Conservation (phyloP, 345 rosid species). For the Psidium guajava region DNA sequence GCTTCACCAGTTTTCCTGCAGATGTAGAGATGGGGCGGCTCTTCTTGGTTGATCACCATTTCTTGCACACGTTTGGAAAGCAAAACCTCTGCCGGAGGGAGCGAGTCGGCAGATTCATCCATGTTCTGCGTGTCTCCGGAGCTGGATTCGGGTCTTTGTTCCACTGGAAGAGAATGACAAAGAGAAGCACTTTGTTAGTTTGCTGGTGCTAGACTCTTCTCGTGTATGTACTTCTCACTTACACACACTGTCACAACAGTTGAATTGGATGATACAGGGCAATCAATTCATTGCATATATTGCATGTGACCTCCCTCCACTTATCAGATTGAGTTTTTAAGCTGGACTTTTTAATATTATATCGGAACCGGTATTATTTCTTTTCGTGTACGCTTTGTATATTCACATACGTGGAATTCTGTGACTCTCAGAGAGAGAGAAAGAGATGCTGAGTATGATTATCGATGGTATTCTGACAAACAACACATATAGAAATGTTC, state of each 20-base stretch:
- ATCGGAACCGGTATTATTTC: too few relatives aligned
- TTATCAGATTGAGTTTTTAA: too few relatives aligned
- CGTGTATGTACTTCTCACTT: background rate
- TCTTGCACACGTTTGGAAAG: conserved; percentile 33
- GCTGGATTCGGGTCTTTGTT: background rate
- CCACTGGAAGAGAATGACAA: background rate
- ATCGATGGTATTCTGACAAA: background rate
- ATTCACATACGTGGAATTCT: background rate
- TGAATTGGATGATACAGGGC: background rate
- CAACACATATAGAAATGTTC: background rate
- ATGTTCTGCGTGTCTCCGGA: conserved; percentile 1
- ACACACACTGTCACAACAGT: background rate
- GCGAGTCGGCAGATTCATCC: conserved; percentile 5
- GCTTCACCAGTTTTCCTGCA: conserved; percentile 13
- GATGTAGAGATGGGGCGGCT: conserved; percentile 12
- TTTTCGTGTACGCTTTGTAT: too few relatives aligned
- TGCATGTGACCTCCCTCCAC: too few relatives aligned
- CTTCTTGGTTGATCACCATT: conserved; percentile 15
- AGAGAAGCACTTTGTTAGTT: background rate
- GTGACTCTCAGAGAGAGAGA: background rate
- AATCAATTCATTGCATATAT: background rate
- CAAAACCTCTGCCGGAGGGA: conserved; percentile 14
- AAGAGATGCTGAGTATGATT: background rate
- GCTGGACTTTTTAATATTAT: too few relatives aligned
- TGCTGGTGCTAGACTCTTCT: background rate